phyloP scores from a whole-genome alignment of 2,329 filamentous ascomycete species.

The Ophiocordyceps australis region DNA sequence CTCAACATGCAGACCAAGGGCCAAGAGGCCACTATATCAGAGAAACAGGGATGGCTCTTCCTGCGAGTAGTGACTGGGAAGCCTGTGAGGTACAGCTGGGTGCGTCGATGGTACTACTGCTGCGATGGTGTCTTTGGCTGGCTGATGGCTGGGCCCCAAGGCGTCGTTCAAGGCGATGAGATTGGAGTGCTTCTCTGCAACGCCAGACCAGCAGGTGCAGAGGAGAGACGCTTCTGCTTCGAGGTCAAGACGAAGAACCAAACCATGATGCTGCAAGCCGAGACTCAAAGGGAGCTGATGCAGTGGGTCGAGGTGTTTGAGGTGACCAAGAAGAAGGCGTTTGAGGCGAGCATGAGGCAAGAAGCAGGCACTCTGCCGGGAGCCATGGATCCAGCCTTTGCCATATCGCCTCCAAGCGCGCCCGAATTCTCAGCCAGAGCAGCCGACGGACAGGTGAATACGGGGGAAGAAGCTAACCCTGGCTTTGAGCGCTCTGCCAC shows the following conservation, averaged over 20 bases:
- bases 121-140: slow-evolving; percentile 93
- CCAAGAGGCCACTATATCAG: slow-evolving; percentile 32
- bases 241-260: slow-evolving; percentile 97
- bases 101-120: slow-evolving; percentile 87
- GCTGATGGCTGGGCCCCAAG: slow-evolving; percentile 67
- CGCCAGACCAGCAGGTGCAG: slow-evolving; percentile 74
- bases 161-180: slow-evolving; percentile 89
- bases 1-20: slow-evolving; percentile 40
- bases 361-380: slow-evolving; percentile 26
- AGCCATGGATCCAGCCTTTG: slow-evolving; percentile 60
- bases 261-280: slow-evolving; percentile 75
- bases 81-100: slow-evolving; percentile 77
- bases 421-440: slow-evolving; percentile 79
- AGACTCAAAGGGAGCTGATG: slow-evolving; percentile 80
- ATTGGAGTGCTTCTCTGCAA: slow-evolving; percentile 91
- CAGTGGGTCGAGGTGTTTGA: slow-evolving; percentile 93
- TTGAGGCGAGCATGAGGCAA: slow-evolving; percentile 51
- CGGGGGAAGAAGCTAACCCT: slow-evolving; percentile 27
- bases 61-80: slow-evolving; percentile 69
- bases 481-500: slow-evolving; percentile 42
- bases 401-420: slow-evolving; percentile 73
- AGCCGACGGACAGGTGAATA: slow-evolving; percentile 39
- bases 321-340: slow-evolving; percentile 77
- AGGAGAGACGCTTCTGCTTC: slow-evolving; percentile 92
- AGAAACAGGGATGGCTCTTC: slow-evolving; percentile 94